Percentiles rank a stretch among this genome's conserved stretches.
Conservation (phyloP, 78 protist species). For the Speleostelium caveatum region DNA sequence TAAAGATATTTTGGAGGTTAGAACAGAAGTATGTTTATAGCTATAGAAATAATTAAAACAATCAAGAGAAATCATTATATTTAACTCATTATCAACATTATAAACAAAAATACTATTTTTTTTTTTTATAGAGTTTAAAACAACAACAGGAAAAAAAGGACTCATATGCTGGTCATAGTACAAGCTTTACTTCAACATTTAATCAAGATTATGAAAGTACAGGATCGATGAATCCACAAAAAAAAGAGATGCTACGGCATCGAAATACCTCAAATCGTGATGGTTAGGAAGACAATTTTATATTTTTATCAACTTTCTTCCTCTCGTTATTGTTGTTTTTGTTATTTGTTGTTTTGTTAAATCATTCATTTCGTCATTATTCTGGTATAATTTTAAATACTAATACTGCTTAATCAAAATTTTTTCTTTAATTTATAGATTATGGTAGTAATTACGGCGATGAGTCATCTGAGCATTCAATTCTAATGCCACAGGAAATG, state of each 20-base stretch:
- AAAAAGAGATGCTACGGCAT: conserved; percentile 30
- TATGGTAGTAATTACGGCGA: background rate
- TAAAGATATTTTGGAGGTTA: conserved; percentile 78
- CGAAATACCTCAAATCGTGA: conserved; percentile 46
- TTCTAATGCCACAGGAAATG: conserved; percentile 56
- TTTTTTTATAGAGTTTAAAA: conserved; percentile 39
- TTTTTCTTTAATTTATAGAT: background rate
- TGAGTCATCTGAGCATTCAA: conserved; percentile 24
- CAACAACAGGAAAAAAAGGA: conserved; percentile 77
- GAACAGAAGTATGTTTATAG: conserved; percentile 57
- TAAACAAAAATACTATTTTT: background rate
- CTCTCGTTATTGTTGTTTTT: background rate
- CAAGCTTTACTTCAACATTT: conserved; percentile 8
- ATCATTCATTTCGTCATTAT: background rate
- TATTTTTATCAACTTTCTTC: background rate
- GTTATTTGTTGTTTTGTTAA: background rate
- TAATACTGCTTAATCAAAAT: background rate
- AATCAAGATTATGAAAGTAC: conserved; percentile 8
- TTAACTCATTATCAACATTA: background rate
- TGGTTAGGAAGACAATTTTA: conserved; percentile 44
- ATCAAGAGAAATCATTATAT: background rate
- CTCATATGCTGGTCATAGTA: conserved; percentile 14
- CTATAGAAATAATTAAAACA: too few species aligned
- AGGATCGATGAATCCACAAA: conserved; percentile 10
- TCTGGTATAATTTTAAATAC: background rate